phyloP scores from a whole-genome alignment of 148 eudicot species.

The Nyssa sinensis region DNA sequence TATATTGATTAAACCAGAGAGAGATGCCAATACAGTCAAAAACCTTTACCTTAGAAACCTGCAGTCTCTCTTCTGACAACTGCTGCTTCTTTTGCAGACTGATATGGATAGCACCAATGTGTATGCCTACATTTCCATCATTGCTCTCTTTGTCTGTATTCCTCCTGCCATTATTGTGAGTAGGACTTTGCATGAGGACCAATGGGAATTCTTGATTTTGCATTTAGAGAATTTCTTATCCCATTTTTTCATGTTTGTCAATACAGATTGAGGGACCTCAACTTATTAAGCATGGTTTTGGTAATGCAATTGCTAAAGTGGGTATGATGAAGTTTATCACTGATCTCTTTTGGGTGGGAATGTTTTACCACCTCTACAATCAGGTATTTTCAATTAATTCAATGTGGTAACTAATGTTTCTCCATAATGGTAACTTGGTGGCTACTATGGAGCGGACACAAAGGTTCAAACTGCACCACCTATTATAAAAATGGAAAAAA shows the following conservation, averaged over 20 bases:
- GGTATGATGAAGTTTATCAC: slow-evolving; percentile 78
- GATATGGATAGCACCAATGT: slow-evolving; percentile 98
- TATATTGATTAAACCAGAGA: not conserved
- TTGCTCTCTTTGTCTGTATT: slow-evolving; percentile 79
- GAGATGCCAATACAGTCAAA: not conserved
- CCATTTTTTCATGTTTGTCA: not conserved
- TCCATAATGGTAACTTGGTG: too few relatives aligned
- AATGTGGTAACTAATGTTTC: not conserved
- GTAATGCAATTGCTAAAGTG: slow-evolving; percentile 92
- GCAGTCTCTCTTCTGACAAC: not conserved
- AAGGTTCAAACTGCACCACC: too few relatives aligned
- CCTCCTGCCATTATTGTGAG: slow-evolving; percentile 97
- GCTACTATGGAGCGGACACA: too few relatives aligned
- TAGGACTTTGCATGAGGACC: slow-evolving; percentile 5
- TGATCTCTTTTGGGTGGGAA: slow-evolving; percentile 97
- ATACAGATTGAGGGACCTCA: slow-evolving; percentile 84
- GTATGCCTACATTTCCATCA: slow-evolving; percentile 97
- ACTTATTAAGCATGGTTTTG: slow-evolving; percentile 72
- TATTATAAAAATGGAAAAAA: too few relatives aligned
- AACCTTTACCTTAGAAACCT: not conserved
- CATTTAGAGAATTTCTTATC: not conserved
- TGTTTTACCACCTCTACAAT: slow-evolving; percentile 99
- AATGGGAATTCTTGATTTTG: not conserved
- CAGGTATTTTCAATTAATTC: slow-evolving; percentile 48
- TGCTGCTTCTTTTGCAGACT: slow-evolving; percentile 58